A percentile compares a stretch with the other conserved stretches of the same genome.
phyloP scores from a whole-genome alignment of 2,329 filamentous ascomycete genomes.

The Penicillium sp. region DNA sequence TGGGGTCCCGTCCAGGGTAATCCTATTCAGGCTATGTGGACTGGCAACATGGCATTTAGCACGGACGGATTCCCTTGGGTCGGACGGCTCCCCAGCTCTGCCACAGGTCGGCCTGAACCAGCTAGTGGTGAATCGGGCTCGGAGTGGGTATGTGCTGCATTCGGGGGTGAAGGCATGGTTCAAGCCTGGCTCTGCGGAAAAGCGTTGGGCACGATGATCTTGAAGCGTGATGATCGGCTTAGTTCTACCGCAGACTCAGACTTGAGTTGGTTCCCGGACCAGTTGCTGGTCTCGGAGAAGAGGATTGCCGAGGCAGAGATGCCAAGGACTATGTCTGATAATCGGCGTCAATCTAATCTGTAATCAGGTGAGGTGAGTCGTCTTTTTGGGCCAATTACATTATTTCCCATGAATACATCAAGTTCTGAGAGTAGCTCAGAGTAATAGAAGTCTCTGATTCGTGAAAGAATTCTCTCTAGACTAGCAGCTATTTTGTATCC shows the following conservation, averaged over 20 bases:
- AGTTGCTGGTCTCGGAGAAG: slow-evolving; percentile 34
- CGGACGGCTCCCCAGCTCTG: slow-evolving; percentile 41
- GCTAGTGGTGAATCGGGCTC: slow-evolving; percentile 7
- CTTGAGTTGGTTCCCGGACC: slow-evolving; percentile 36
- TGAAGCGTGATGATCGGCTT: slow-evolving; percentile 20
- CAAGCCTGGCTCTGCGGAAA: slow-evolving; percentile 37
- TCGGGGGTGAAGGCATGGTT: slow-evolving; percentile 40
- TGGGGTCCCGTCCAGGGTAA: slow-evolving; percentile 28
- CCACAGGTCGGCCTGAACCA: slow-evolving; percentile 16
- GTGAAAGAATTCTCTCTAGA: not conserved
- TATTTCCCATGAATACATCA: not conserved
- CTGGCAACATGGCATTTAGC: slow-evolving; percentile 55
- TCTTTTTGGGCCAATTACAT: not conserved
- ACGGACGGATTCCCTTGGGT: slow-evolving; percentile 57
- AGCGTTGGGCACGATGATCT: slow-evolving; percentile 33
- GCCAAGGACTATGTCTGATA: slow-evolving; percentile 11
- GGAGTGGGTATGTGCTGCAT: slow-evolving; percentile 37
- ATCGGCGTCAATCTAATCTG: slow-evolving; percentile 12
- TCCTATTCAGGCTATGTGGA: slow-evolving; percentile 36
- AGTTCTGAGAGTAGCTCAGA: not conserved
- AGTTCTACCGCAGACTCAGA: slow-evolving; percentile 11
- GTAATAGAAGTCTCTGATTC: not conserved
- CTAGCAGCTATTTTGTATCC: not conserved
- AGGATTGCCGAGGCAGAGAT: slow-evolving; percentile 25
- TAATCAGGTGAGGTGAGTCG: not conserved